Evolutionary conservation across 1,284 basidiomycete species (phyloP).

Genomic region (Ceratobasidium papillatum): DNA sequence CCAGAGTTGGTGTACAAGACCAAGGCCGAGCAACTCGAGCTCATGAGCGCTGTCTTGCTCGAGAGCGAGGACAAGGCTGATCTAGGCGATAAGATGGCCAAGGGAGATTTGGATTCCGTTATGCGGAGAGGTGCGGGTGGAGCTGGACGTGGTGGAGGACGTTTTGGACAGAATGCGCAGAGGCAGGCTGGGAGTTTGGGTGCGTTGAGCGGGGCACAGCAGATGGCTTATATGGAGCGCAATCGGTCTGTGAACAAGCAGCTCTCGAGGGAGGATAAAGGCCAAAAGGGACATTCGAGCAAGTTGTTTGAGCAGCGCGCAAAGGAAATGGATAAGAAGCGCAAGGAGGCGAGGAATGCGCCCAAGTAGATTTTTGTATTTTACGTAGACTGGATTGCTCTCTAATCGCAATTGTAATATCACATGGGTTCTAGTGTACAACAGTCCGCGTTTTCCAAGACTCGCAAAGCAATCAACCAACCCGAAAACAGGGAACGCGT

Average conservation of each 20-base stretch:
- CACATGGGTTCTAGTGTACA: slow-evolving; percentile 25
- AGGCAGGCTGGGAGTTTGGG: slow-evolving; percentile 85
- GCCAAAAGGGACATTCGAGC: slow-evolving; percentile 58
- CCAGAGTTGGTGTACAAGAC: slow-evolving; percentile 92
- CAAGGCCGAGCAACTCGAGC: slow-evolving; percentile 92
- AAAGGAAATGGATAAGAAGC: slow-evolving; percentile 66
- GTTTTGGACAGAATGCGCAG: slow-evolving; percentile 75
- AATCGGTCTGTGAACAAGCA: slow-evolving; percentile 90
- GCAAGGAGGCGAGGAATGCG: slow-evolving; percentile 52
- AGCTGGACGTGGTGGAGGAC: slow-evolving; percentile 60
- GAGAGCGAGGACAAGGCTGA: slow-evolving; percentile 93
- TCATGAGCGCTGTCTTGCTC: slow-evolving; percentile 90
- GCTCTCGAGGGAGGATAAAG: slow-evolving; percentile 69
- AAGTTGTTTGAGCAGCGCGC: slow-evolving; percentile 86
- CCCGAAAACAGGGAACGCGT: too few species aligned
- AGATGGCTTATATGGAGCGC: slow-evolving; percentile 91
- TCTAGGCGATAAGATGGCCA: slow-evolving; percentile 78
- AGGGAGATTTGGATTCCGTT: slow-evolving; percentile 50
- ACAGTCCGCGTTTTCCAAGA: neutral
- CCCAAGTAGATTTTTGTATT: neutral
- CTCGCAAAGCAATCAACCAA: neutral
- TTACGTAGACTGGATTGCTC: neutral
- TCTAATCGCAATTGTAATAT: slow-evolving; percentile 12
- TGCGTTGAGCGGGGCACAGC: slow-evolving; percentile 85
- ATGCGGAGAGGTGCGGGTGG: slow-evolving; percentile 67